Evolutionary conservation across 495 filamentous ascomycete species (phyloP).

Genomic region (Aspergillus olivimuriae): DNA sequence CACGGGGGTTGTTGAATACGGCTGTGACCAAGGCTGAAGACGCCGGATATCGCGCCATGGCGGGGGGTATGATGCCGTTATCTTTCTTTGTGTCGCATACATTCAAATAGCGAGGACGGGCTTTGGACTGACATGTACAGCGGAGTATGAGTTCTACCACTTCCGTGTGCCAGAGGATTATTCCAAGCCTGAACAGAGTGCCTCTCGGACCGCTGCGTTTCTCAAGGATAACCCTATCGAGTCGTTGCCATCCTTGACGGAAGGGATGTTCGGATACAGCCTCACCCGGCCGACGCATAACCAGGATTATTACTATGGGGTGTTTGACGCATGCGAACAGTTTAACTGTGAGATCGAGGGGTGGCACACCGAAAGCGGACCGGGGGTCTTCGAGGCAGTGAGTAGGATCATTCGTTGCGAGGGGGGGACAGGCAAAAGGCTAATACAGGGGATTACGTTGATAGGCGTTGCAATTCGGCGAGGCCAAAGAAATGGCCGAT

Average conservation of each 20-base stretch:
- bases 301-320: conserved; percentile 87
- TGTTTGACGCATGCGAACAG: conserved; percentile 74
- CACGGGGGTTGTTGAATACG: conserved; percentile 55
- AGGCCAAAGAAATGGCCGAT: conserved; percentile 83
- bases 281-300: conserved; percentile 92
- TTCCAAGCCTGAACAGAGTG: conserved; percentile 46
- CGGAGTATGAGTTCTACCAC: conserved; percentile 97
- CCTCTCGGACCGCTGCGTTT: conserved; percentile 67
- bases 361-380: conserved; percentile 91
- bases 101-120: too few species aligned
- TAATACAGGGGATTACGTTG: conserved; percentile 4
- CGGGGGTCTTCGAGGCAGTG: conserved; percentile 85
- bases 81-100: too few species aligned
- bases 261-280: conserved; percentile 93
- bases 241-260: conserved; percentile 68
- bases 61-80: too few species aligned
- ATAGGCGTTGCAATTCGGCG: conserved; percentile 74
- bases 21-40: conserved; percentile 54
- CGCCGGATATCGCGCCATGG: too few species aligned
- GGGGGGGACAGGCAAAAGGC: conserved; percentile 50
- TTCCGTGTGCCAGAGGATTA: conserved; percentile 61
- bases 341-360: conserved; percentile 84
- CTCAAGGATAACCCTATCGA: conserved; percentile 67
- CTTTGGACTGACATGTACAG: conserved; percentile 50
- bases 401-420: too few species aligned